A percentile compares a stretch with the other conserved stretches of the same genome.
phyloP scores from a whole-genome alignment of 345 rosid species.

The Combretum micranthum region DNA sequence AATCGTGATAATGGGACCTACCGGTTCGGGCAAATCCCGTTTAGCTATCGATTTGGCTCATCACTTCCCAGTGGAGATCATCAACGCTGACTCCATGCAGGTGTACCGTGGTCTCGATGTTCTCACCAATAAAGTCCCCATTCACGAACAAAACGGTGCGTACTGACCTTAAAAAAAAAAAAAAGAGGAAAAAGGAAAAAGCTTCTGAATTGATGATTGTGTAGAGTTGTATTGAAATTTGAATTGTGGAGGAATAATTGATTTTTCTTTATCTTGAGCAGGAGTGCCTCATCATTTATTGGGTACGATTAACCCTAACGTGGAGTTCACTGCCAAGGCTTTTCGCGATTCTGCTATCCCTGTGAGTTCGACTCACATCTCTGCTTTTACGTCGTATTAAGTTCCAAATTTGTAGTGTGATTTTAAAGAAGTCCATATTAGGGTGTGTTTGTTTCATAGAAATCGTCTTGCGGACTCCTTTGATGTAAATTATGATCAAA shows the following conservation, averaged over 20 bases:
- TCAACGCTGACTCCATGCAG: conserved; percentile 98
- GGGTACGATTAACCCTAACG: conserved; percentile 57
- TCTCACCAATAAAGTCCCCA: conserved; percentile 77
- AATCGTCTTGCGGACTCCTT: too few relatives aligned
- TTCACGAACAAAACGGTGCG: conserved; percentile 54
- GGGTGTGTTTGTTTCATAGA: too few relatives aligned
- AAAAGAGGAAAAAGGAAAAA: too few relatives aligned
- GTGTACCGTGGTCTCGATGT: conserved; percentile 80
- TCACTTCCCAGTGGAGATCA: conserved; percentile 64
- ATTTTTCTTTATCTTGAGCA: conserved; percentile 15
- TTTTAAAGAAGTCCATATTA: neutral
- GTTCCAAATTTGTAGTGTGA: neutral
- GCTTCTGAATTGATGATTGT: neutral
- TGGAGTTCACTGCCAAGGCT: conserved; percentile 69
- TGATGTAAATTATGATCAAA: too few relatives aligned
- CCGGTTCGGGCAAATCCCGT: conserved; percentile 86
- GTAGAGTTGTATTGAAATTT: neutral
- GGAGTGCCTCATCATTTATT: conserved; percentile 88
- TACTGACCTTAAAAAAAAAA: neutral
- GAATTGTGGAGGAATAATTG: neutral
- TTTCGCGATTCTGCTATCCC: conserved; percentile 62
- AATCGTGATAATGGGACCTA: conserved; percentile 84
- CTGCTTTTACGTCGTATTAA: neutral
- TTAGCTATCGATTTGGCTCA: conserved; percentile 77
- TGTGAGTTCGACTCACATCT: conserved; percentile 34